Evolutionary conservation across 257 asterid species (phyloP).

Genomic region (Anisodus acutangulus): DNA sequence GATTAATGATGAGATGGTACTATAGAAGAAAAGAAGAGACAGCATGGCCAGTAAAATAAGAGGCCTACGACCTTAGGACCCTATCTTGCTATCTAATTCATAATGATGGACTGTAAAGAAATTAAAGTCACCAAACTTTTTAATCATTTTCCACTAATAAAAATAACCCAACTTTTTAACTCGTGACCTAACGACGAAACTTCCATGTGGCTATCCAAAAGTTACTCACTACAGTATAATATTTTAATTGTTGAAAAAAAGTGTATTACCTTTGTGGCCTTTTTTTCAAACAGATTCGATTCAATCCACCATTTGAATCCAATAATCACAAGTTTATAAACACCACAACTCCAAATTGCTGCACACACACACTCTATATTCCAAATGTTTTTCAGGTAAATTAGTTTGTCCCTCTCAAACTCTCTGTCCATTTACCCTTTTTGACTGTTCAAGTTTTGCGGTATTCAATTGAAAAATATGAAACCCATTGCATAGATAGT

Average conservation of each 20-base stretch:
- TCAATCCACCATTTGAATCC: conserved; percentile 17
- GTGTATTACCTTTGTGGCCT: not conserved
- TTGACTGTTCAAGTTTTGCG: conserved; percentile 14
- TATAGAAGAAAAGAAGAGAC: not conserved
- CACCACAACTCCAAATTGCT: not conserved
- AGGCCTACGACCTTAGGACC: not conserved
- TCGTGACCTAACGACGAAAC: conserved; percentile 6
- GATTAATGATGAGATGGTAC: not conserved
- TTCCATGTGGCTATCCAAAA: not conserved
- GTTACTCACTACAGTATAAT: not conserved
- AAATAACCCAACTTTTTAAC: not conserved
- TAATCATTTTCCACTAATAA: conserved; percentile 6
- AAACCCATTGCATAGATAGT: not conserved
- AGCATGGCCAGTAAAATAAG: not conserved
- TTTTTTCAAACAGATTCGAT: conserved; percentile 21
- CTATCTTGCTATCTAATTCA: not conserved
- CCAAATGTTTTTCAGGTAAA: not conserved
- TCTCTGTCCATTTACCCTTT: not conserved
- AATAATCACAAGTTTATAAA: not conserved
- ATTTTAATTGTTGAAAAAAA: not conserved
- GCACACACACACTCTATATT: not conserved
- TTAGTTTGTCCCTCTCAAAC: not conserved
- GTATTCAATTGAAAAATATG: too few species aligned
- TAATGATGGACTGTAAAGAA: not conserved
- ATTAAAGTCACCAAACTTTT: not conserved